Evolutionary conservation across 2,329 filamentous ascomycete species (phyloP).

Genomic region (Ambrosiella beaveri): DNA sequence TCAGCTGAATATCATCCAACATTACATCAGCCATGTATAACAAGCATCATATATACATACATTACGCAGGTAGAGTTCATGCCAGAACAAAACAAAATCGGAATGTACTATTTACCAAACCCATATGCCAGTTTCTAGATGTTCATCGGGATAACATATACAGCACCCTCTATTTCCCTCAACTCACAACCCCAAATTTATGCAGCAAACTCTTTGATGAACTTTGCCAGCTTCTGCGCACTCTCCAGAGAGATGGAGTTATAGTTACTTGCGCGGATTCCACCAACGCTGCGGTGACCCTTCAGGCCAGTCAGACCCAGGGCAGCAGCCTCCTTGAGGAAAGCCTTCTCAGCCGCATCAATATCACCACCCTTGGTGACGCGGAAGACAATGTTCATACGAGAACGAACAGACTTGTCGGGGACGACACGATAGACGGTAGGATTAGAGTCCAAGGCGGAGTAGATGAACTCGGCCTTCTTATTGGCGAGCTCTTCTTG

Average conservation of each 20-base stretch:
- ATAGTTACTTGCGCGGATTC: slow-evolving; percentile 77
- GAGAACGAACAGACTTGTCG: slow-evolving; percentile 54
- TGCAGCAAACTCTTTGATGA: slow-evolving; percentile 37
- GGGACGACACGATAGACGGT: slow-evolving; percentile 64
- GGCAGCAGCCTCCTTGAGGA: slow-evolving; percentile 54
- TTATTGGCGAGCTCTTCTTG: slow-evolving; percentile 57
- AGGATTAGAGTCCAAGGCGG: slow-evolving; percentile 54
- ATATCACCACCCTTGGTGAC: slow-evolving; percentile 42
- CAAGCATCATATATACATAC: no score
- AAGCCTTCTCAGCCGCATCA: slow-evolving; percentile 58
- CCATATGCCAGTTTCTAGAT: no score
- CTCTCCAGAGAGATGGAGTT: slow-evolving; percentile 59
- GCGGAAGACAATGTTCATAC: slow-evolving; percentile 94
- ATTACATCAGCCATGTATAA: no score
- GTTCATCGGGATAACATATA: neutral
- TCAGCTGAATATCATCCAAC: no score
- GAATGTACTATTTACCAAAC: neutral
- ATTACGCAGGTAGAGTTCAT: no score
- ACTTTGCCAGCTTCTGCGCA: slow-evolving; percentile 48
- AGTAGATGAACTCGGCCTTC: slow-evolving; percentile 66
- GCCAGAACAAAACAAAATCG: neutral
- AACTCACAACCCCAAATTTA: neutral
- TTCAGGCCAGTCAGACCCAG: slow-evolving; percentile 63
- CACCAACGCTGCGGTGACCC: slow-evolving; percentile 73
- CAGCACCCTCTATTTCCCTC: neutral